Evolutionary conservation across 2,329 filamentous ascomycete species (phyloP).

Genomic region (Annulohypoxylon truncatum): DNA sequence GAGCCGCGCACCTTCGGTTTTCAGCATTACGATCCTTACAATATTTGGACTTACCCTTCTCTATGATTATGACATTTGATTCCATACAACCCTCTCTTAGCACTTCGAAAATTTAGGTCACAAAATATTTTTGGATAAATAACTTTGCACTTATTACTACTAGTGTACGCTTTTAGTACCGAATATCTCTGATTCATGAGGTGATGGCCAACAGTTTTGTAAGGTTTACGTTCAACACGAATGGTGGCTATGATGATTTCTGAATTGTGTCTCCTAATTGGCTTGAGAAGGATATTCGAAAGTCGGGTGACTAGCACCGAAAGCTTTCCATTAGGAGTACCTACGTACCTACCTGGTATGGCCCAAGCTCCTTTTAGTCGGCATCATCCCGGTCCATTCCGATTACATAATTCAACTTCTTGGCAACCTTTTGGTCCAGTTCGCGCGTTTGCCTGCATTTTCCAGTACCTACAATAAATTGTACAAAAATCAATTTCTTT

Average conservation of each 20-base stretch:
- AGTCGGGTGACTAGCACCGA: neutral
- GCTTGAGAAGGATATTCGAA: neutral
- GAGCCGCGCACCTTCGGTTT: neutral
- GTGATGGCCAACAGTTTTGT: neutral
- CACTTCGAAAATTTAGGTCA: no score
- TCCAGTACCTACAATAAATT: slow-evolving; percentile 10
- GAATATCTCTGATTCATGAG: neutral
- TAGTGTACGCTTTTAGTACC: neutral
- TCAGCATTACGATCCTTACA: neutral
- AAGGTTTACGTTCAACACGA: neutral
- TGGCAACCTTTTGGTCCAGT: neutral
- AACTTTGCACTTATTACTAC: no score
- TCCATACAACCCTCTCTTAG: no score
- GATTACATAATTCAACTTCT: slow-evolving; percentile 7
- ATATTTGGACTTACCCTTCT: neutral
- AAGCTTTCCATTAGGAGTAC: neutral
- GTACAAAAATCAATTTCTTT: neutral
- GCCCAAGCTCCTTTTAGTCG: slow-evolving; percentile 24
- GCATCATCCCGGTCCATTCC: neutral
- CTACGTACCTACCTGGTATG: slow-evolving; percentile 10
- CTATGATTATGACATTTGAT: neutral
- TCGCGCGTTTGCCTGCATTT: slow-evolving; percentile 2
- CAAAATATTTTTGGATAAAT: no score
- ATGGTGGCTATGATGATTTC: slow-evolving; percentile 11
- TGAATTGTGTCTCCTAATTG: slow-evolving; percentile 29